Percentiles rank a stretch among this genome's conserved stretches.
phyloP scores from a whole-genome alignment of 768 basidiomycete species.

The Chiua virens region DNA sequence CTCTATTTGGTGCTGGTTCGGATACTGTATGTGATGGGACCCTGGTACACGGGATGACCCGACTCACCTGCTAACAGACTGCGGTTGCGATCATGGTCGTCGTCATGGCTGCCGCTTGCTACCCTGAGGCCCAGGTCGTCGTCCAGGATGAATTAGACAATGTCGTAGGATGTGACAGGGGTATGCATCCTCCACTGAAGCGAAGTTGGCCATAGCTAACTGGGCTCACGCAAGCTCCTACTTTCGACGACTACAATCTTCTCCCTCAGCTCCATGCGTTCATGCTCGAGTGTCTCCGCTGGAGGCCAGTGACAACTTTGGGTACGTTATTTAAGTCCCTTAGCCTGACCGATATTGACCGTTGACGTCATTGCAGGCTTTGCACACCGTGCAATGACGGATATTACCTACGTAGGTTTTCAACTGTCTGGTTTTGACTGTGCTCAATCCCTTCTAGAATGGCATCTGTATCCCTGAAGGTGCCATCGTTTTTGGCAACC shows the following conservation, averaged over 20 bases:
- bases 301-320: slow-evolving; percentile 40
- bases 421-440: neutral
- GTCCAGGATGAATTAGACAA: slow-evolving; percentile 58
- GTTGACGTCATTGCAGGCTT: slow-evolving; percentile 41
- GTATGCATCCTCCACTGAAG: slow-evolving; percentile 5
- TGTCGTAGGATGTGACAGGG: slow-evolving; percentile 46
- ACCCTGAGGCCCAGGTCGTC: slow-evolving; percentile 48
- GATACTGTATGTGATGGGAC: slow-evolving; percentile 45
- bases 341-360: no score
- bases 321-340: slow-evolving; percentile 15
- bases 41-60: no score
- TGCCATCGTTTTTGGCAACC: slow-evolving; percentile 37
- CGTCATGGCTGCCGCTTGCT: slow-evolving; percentile 58
- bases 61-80: slow-evolving; percentile 31
- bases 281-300: slow-evolving; percentile 36
- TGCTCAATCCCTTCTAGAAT: slow-evolving; percentile 26
- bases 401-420: slow-evolving; percentile 56
- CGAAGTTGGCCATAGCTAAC: neutral
- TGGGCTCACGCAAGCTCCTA: slow-evolving; percentile 31
- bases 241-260: slow-evolving; percentile 37
- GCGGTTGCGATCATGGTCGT: slow-evolving; percentile 56
- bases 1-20: slow-evolving; percentile 66
- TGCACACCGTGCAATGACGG: slow-evolving; percentile 62
- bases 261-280: slow-evolving; percentile 42
- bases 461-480: slow-evolving; percentile 35